Conservation (phyloP, 2,329 filamentous ascomycete genomes). For the Basipetospora sp. region DNA sequence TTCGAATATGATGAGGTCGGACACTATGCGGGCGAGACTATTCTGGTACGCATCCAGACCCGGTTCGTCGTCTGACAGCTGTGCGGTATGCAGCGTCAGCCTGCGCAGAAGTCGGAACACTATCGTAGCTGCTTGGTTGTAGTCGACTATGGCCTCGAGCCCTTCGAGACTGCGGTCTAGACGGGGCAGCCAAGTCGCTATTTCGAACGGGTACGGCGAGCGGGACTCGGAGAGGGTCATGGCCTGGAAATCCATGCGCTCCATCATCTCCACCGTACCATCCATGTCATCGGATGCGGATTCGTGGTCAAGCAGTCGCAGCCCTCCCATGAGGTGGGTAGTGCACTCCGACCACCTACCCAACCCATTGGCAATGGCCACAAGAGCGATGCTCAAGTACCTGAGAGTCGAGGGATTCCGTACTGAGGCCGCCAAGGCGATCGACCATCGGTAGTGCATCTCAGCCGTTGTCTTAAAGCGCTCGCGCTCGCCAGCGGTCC, state of each 20-base stretch:
- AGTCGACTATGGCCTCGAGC: constrained; percentile 8
- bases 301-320: constrained; percentile 13
- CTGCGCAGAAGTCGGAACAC: constrained; percentile 2
- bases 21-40: background rate
- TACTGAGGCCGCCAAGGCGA: constrained; percentile 15
- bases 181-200: constrained; percentile 4
- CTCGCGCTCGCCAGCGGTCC: background rate
- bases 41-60: too few species aligned
- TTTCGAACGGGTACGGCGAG: constrained; percentile 16
- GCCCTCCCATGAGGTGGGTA: constrained; percentile 18
- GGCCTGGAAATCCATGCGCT: constrained; percentile 19
- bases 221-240: constrained; percentile 19
- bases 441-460: constrained; percentile 15
- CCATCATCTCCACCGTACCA: constrained; percentile 12
- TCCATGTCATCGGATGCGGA: constrained; percentile 6
- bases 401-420: constrained; percentile 14
- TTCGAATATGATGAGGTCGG: background rate
- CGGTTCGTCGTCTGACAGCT: too few species aligned
- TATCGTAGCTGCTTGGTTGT: constrained; percentile 1
- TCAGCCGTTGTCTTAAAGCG: constrained; percentile 10
- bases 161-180: background rate
- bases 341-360: constrained; percentile 18
- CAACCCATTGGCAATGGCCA: constrained; percentile 18
- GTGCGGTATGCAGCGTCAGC: background rate
- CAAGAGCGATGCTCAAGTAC: constrained; percentile 18